A percentile compares a stretch with the other conserved stretches of the same genome.
phyloP scores from a whole-genome alignment of 768 basidiomycete species.

The Hebeloma cylindrosporum region DNA sequence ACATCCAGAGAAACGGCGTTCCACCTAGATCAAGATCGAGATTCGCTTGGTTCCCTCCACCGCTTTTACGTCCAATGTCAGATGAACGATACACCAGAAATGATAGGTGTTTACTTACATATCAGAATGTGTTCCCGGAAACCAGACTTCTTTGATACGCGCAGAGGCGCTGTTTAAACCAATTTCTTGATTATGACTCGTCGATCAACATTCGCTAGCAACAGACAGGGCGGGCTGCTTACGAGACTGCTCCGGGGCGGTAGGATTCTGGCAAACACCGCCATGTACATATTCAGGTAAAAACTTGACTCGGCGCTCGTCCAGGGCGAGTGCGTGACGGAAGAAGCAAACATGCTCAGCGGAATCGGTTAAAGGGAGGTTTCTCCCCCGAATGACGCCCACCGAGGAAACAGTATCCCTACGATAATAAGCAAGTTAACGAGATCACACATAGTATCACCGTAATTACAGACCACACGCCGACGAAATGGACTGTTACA shows the following conservation, averaged over 20 bases:
- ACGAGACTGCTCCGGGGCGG: no score
- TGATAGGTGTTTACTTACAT: conserved; percentile 21
- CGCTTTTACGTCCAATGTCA: not conserved
- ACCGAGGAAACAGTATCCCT: conserved; percentile 39
- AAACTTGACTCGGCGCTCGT: conserved; percentile 37
- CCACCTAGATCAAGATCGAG: conserved; percentile 11
- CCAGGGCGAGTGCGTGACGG: conserved; percentile 36
- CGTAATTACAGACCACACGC: conserved; percentile 4
- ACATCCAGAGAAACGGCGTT: conserved; percentile 23
- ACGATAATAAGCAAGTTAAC: no score
- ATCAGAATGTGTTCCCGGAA: conserved; percentile 26
- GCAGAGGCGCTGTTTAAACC: not conserved
- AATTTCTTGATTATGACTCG: not conserved
- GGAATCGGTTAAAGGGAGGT: conserved; percentile 18
- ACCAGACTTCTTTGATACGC: conserved; percentile 31
- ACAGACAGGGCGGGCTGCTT: no score
- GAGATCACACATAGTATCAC: no score
- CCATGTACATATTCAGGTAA: conserved; percentile 28
- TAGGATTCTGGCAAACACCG: not conserved
- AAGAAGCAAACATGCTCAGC: conserved; percentile 30
- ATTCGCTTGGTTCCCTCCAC: conserved; percentile 19
- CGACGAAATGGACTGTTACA: conserved; percentile 30
- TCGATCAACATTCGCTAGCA: no score
- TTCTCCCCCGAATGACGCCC: conserved; percentile 24
- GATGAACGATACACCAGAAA: not conserved